A percentile compares a stretch with the other conserved stretches of the same genome.
Conservation (phyloP, 495 filamentous ascomycete genomes). For the Aspergillus cristatus region DNA sequence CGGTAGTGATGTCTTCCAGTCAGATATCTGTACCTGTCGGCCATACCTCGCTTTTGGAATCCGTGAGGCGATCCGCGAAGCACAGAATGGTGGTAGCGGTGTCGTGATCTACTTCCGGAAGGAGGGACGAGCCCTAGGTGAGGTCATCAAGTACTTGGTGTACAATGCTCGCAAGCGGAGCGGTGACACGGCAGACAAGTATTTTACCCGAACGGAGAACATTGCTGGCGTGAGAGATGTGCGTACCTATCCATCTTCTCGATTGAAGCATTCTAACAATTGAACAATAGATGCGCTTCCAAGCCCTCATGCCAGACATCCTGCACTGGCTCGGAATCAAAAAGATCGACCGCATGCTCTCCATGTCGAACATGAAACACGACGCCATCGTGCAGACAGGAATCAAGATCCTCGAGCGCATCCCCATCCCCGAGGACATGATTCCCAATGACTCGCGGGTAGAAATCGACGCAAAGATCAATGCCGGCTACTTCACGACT, state of each 20-base stretch:
- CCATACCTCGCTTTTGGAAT: slow-evolving; percentile 97
- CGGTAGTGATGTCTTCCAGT: slow-evolving; percentile 95
- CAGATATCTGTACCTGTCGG: slow-evolving; percentile 95
- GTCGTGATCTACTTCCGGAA: slow-evolving; percentile 99
- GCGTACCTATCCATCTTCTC: slow-evolving; percentile 4
- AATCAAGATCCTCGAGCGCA: slow-evolving; percentile 85
- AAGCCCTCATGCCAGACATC: slow-evolving; percentile 98
- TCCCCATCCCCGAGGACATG: slow-evolving; percentile 89
- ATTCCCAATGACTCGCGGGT: slow-evolving; percentile 93
- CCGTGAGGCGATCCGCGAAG: slow-evolving; percentile 92
- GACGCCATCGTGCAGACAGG: slow-evolving; percentile 96
- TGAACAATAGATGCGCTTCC: slow-evolving; percentile 87
- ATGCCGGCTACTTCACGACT: slow-evolving; percentile 91
- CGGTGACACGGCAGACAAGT: slow-evolving; percentile 85
- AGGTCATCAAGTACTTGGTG: slow-evolving; percentile 94
- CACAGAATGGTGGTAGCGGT: slow-evolving; percentile 86
- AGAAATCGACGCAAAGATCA: slow-evolving; percentile 98
- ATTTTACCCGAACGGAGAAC: slow-evolving; percentile 94
- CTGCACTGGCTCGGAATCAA: slow-evolving; percentile 97
- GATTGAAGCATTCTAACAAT: background rate
- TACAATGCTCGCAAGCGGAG: slow-evolving; percentile 87
- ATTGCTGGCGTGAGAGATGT: slow-evolving; percentile 85
- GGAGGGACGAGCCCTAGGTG: slow-evolving; percentile 89
- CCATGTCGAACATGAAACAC: slow-evolving; percentile 99
- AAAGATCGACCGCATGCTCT: slow-evolving; percentile 97